Evolutionary conservation across 805 yeast species (phyloP).

Genomic region (Pichia gijzeniarum): DNA sequence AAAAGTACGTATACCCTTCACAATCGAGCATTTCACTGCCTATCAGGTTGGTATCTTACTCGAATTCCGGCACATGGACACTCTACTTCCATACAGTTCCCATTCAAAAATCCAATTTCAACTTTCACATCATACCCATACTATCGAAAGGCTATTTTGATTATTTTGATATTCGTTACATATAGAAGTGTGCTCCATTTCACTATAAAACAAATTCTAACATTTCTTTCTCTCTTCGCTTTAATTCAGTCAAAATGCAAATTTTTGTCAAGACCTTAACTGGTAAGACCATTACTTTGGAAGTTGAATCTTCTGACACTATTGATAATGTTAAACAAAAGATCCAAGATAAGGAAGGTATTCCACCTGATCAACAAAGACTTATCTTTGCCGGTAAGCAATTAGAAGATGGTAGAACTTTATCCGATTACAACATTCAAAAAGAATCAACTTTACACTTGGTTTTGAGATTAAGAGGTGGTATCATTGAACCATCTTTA

Average conservation of each 20-base stretch:
- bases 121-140: too few species aligned
- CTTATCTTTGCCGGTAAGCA: constrained; percentile 95
- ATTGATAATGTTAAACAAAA: constrained; percentile 92
- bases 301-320: constrained; percentile 91
- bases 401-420: constrained; percentile 91
- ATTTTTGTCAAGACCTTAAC: constrained; percentile 99
- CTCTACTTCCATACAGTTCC: too few species aligned
- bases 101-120: not conserved
- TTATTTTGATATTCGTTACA: too few species aligned
- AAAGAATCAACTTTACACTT: constrained; percentile 73
- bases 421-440: constrained; percentile 92
- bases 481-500: constrained; percentile 98
- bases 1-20: too few species aligned
- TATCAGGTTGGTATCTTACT: too few species aligned
- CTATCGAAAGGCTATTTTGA: too few species aligned
- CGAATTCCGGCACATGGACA: not conserved
- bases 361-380: constrained; percentile 96
- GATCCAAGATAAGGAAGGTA: constrained; percentile 95
- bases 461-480: constrained; percentile 64
- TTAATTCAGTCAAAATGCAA: constrained; percentile 52
- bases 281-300: constrained; percentile 90
- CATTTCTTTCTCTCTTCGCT: constrained; percentile 5
- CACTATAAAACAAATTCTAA: constrained; percentile 9
- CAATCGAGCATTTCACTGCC: too few species aligned
- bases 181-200: not conserved